Percentiles rank a stretch among this genome's conserved stretches.
Conservation (phyloP, 2,329 filamentous ascomycete species). For the Neofusicoccum umdonicola region DNA sequence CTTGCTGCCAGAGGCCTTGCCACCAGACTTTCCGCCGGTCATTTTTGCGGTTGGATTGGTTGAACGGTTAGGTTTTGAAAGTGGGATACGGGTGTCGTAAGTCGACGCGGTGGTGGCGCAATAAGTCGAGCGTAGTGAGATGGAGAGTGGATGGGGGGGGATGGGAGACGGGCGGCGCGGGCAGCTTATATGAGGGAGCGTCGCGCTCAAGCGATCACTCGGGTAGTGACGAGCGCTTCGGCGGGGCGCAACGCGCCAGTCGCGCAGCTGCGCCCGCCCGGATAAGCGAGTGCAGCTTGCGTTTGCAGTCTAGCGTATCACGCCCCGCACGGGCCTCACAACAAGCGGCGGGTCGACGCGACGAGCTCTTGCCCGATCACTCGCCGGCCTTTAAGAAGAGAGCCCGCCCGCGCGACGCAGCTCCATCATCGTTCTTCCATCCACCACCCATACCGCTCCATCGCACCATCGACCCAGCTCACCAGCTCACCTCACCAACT, state of each 20-base stretch:
- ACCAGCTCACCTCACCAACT: conserved; percentile 23
- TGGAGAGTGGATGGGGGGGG: conserved; percentile 27
- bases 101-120: conserved; percentile 1
- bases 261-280: conserved; percentile 12
- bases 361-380: conserved; percentile 21
- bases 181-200: conserved; percentile 42
- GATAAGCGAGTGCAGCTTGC: conserved; percentile 9
- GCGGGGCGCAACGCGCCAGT: conserved; percentile 12
- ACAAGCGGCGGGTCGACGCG: conserved; percentile 21
- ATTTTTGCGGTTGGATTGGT: conserved; percentile 62
- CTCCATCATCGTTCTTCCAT: conserved; percentile 43
- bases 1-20: conserved; percentile 99
- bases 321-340: conserved; percentile 29
- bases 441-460: conserved; percentile 26
- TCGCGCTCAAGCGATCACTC: conserved; percentile 17
- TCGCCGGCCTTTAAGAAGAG: conserved; percentile 35
- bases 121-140: conserved; percentile 15
- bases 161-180: conserved; percentile 31
- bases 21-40: conserved; percentile 99
- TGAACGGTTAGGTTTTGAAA: conserved; percentile 28
- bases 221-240: conserved; percentile 4
- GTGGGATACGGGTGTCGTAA: conserved; percentile 29
- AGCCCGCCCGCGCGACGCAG: conserved; percentile 41
- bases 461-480: conserved; percentile 24
- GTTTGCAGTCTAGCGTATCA: conserved; percentile 14